A percentile compares a stretch with the other conserved stretches of the same genome.
These are phyloP conservation scores for Rhododendron vialii DNA, from an alignment of 148 eudicot species.

Conservation along the genomic window DNA sequence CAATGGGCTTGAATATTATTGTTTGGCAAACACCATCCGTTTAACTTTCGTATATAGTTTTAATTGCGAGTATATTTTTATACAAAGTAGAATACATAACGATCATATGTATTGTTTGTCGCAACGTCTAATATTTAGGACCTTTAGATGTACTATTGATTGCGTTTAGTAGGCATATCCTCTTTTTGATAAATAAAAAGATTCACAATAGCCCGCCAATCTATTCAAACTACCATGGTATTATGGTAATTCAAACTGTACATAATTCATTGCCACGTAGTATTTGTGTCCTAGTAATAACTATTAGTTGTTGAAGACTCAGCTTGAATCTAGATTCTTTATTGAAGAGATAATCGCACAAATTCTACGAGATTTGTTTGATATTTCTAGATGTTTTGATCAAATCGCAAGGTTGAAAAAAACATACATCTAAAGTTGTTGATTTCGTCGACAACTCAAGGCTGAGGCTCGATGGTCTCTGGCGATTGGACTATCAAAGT, in stretches of 20 bases:
- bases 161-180: neutral
- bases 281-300: neutral
- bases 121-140: neutral
- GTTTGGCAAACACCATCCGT: too few relatives aligned
- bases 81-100: too few relatives aligned
- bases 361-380: neutral
- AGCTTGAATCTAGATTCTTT: neutral
- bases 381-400: neutral
- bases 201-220: neutral
- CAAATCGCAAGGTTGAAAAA: neutral
- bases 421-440: neutral
- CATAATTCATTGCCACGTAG: neutral
- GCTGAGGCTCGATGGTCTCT: neutral
- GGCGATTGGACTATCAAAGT: neutral
- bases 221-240: neutral
- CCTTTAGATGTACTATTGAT: neutral
- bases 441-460: neutral
- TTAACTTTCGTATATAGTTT: neutral
- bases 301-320: neutral
- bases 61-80: neutral
- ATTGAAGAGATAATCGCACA: neutral
- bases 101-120: neutral
- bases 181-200: neutral
- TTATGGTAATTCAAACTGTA: neutral
- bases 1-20: neutral